Evolutionary conservation across 2,329 filamentous ascomycete species (phyloP).

Genomic region (Colletotrichum scovillei): DNA sequence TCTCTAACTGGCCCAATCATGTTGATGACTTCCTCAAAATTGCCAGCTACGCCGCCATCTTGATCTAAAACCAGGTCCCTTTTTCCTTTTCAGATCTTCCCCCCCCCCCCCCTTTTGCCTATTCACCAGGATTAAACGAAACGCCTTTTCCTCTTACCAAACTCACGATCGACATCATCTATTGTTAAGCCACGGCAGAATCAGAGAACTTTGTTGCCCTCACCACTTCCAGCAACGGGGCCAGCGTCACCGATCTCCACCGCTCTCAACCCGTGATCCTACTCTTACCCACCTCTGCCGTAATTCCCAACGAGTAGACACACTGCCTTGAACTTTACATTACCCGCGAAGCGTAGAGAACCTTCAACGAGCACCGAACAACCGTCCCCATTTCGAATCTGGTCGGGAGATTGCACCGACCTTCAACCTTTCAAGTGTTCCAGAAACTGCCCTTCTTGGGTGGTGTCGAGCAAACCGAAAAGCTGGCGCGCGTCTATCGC

Average conservation of each 20-base stretch:
- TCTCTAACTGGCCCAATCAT: constrained; percentile 56
- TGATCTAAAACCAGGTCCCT: constrained; percentile 44
- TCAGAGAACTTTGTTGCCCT: constrained; percentile 5
- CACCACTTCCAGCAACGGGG: background rate
- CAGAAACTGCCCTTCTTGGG: constrained; percentile 20
- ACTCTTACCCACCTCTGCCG: background rate
- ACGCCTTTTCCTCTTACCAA: constrained; percentile 18
- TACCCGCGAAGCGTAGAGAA: background rate
- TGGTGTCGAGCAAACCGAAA: constrained; percentile 31
- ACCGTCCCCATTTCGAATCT: constrained; percentile 7
- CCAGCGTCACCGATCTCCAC: background rate
- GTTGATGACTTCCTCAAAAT: constrained; percentile 52
- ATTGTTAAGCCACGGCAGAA: constrained; percentile 2
- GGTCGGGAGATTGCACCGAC: constrained; percentile 22
- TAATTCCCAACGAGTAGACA: constrained; percentile 9
- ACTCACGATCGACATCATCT: background rate
- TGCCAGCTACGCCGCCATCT: constrained; percentile 53
- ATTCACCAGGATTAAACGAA: constrained; percentile 32
- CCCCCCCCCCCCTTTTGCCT: constrained; percentile 44
- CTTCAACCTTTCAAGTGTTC: constrained; percentile 10
- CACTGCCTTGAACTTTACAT: constrained; percentile 12
- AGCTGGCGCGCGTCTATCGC: constrained; percentile 36
- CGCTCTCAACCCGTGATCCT: background rate
- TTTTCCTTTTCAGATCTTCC: constrained; percentile 45
- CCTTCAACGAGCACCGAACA: constrained; percentile 13